Percentiles rank a stretch among this genome's conserved stretches.
Evolutionary conservation across 2,329 filamentous ascomycete genomes (phyloP).

Genomic region (Elsinoe perseae): DNA sequence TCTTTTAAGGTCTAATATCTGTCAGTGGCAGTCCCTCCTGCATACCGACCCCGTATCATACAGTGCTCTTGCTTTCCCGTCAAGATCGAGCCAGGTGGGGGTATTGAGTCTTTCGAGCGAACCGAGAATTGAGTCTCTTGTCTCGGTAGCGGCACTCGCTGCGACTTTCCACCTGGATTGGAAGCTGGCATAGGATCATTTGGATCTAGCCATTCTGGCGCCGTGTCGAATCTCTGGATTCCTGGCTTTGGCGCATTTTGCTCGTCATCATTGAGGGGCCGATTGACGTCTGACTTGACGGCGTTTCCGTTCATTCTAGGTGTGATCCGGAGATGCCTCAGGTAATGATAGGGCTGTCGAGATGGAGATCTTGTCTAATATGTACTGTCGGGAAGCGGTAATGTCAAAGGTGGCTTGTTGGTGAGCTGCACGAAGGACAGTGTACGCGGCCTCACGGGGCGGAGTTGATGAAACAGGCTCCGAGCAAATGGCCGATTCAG

Average conservation of each 20-base stretch:
- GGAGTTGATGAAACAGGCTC: not conserved
- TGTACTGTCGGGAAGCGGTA: not conserved
- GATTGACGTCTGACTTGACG: not conserved
- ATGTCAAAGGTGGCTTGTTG: conserved; percentile 4
- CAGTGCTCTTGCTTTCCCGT: conserved; percentile 98
- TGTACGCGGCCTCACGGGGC: conserved; percentile 2
- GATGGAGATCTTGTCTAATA: not conserved
- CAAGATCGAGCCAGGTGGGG: conserved; percentile 54
- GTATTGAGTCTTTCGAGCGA: conserved; percentile 38
- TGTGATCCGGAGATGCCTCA: not conserved
- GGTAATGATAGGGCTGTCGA: not conserved
- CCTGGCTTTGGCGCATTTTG: conserved; percentile 6
- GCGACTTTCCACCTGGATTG: not conserved
- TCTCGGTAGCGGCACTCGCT: conserved; percentile 11
- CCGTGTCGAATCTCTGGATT: conserved; percentile 19
- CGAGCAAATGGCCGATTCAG: not conserved
- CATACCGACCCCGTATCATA: conserved; percentile 37
- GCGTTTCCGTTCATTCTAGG: conserved; percentile 9
- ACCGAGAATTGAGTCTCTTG: conserved; percentile 19
- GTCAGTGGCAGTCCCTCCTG: conserved; percentile 16
- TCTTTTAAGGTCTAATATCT: conserved; percentile 72
- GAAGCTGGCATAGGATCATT: conserved; percentile 2
- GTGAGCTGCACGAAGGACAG: not conserved
- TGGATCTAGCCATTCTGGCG: conserved; percentile 17
- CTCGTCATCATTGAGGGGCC: not conserved